These are phyloP conservation scores for Tubosaeta sp. DNA, from an alignment of 768 basidiomycete species.

Conservation along the genomic window DNA sequence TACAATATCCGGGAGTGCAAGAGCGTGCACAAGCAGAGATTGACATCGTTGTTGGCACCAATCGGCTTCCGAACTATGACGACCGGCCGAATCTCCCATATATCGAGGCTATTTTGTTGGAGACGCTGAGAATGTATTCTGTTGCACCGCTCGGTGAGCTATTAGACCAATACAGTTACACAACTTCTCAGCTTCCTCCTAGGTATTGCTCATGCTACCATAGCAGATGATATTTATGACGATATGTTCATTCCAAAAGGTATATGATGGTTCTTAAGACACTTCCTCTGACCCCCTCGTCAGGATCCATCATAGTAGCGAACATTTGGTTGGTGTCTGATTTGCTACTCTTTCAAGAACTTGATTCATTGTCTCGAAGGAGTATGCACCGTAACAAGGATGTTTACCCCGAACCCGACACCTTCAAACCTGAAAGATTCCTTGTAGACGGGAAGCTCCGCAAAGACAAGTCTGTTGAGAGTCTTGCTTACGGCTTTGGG, in stretches of 20 bases:
- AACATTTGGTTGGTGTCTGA: background rate
- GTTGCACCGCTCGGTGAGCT: slow-evolving; percentile 23
- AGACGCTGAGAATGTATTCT: slow-evolving; percentile 29
- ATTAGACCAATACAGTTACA: background rate
- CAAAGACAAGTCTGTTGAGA: background rate
- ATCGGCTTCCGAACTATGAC: slow-evolving; percentile 24
- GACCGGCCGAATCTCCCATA: slow-evolving; percentile 26
- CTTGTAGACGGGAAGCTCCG: background rate
- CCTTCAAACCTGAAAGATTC: background rate
- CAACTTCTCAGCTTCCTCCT: background rate
- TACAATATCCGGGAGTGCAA: slow-evolving; percentile 28
- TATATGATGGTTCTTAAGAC: background rate
- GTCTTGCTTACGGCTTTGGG: background rate
- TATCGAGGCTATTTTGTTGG: slow-evolving; percentile 25
- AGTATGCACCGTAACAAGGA: background rate
- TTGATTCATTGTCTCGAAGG: background rate
- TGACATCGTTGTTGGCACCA: slow-evolving; percentile 24
- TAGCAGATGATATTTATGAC: background rate
- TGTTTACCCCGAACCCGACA: background rate
- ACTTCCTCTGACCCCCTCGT: background rate
- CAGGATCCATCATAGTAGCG: background rate
- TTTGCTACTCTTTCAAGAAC: background rate
- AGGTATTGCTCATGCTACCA: slow-evolving; percentile 9
- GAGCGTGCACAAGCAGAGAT: slow-evolving; percentile 29
- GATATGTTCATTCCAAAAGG: background rate